Evolutionary conservation across 306 rosid species (phyloP), one percentile per base, ranked within the genome.

Genomic region (Glycine tomentella): DNA sequence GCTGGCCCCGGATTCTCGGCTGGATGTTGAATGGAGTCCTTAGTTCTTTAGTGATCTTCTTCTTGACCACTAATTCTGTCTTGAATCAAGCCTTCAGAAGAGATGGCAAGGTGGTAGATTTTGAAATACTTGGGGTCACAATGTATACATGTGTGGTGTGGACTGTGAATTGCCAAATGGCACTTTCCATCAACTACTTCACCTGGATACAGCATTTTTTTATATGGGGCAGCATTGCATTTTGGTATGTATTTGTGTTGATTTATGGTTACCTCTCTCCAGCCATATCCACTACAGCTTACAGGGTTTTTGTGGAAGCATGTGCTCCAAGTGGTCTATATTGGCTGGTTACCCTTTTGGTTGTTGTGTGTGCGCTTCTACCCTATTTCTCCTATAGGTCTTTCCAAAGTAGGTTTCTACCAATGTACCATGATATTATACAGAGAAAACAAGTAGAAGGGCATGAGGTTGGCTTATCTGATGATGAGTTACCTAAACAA

Each of bases 161-260:
- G 98, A 86, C 89, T 4, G 98, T 92, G 68, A 94, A 94, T 80
- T 89, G 94, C 86, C 98, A 94, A 85, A 91, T 94, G 91, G 98
- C 97, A 33, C 87, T 94, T 53, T 89, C 96, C 61, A 82, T 94
- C 16, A 94, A 92, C 88, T 94, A 90, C 92, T 94, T 94, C 91
- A 92, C 97, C 51, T 92, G 97, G 98, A 92, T 94, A 74, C 98
- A 94, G 13, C 98, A 94, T 84, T 83, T 90, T 55, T 89, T 94
- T 84, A 87, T 94, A 80, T 94, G 98, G 98, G 92, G 98, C 5
- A 92, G 98, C 84, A 87, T 94, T 10, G 86, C 68, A 53, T 82
- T 89, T 44, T 94, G 98, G 98, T 92, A 94, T 64, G 68, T 88
- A 36, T 94, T 90, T 84, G 69, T 94, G 76, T n/a, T 92, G 31